These are phyloP conservation scores for Berkeleyomyces basicola DNA, from an alignment of 2,329 filamentous ascomycete species.

Conservation along the genomic window DNA sequence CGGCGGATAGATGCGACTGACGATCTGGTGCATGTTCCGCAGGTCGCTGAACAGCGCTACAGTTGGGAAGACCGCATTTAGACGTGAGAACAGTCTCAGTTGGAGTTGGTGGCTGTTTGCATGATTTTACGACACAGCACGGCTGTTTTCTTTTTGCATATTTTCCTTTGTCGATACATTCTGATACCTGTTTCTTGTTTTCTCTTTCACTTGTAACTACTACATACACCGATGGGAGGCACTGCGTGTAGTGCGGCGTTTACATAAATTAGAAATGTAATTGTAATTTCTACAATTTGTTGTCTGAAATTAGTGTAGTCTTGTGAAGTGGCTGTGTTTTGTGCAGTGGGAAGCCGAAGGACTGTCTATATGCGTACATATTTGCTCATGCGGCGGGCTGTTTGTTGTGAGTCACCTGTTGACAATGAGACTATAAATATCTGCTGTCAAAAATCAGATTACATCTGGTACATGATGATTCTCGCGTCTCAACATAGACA, in stretches of 20 bases:
- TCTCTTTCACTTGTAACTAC: neutral
- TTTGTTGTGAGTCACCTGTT: too few species aligned
- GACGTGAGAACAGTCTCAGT: neutral
- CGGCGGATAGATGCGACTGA: slow-evolving; percentile 28
- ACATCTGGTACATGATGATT: neutral
- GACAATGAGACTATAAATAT: too few species aligned
- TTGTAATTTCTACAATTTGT: neutral
- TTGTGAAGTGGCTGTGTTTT: neutral
- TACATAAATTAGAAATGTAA: neutral
- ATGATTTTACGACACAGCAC: slow-evolving; percentile 6
- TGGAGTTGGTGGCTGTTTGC: neutral
- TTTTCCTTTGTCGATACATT: slow-evolving; percentile 8
- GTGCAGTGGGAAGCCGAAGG: neutral
- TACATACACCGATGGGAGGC: neutral
- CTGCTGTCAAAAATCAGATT: too few species aligned
- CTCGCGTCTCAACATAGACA: neutral
- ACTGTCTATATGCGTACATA: too few species aligned
- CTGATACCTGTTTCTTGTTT: neutral
- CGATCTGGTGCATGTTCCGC: slow-evolving; percentile 35
- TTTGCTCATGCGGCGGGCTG: too few species aligned
- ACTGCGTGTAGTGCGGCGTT: slow-evolving; percentile 4
- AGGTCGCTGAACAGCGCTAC: slow-evolving; percentile 32
- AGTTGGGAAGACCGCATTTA: slow-evolving; percentile 29
- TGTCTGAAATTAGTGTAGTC: neutral
- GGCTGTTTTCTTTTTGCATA: slow-evolving; percentile 2